Percentiles rank a stretch among this genome's conserved stretches.
Evolutionary conservation across 345 rosid genomes (phyloP).

Genomic region (Eucalyptus marginata): DNA sequence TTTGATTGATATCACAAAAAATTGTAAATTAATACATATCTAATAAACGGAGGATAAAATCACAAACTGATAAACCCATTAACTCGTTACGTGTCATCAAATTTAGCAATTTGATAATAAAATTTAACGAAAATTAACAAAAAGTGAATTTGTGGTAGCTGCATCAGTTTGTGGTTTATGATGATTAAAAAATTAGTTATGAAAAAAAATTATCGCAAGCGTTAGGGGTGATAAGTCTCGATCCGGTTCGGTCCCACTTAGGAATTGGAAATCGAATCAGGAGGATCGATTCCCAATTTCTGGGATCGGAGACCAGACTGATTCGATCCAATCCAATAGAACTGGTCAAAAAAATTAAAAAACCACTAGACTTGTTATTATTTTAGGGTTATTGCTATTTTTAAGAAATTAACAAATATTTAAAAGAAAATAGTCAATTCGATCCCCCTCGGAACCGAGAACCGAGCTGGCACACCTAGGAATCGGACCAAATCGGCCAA

Average conservation of each 20-base stretch:
- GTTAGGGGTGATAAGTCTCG: fast-evolving
- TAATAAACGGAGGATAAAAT: fast-evolving
- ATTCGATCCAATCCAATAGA: too few species aligned
- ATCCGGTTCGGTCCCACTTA: fast-evolving
- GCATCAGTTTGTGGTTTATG: fast-evolving
- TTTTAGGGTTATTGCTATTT: too few species aligned
- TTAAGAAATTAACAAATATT: too few species aligned
- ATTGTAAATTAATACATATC: fast-evolving
- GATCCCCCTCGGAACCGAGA: fast-evolving
- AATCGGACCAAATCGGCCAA: too few species aligned
- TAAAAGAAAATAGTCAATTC: too few species aligned
- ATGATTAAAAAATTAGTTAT: too few species aligned
- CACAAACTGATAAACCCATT: fast-evolving
- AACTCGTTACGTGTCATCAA: fast-evolving
- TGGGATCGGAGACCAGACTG: fast-evolving
- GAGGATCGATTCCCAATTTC: fast-evolving
- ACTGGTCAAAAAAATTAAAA: fast-evolving
- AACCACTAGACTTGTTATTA: too few species aligned
- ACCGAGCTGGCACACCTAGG: fast-evolving
- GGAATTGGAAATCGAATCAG: fast-evolving
- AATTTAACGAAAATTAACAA: too few species aligned
- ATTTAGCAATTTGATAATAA: fast-evolving
- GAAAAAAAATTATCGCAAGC: fast-evolving
- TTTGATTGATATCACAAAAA: too few species aligned
- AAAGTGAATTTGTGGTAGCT: fast-evolving